Base-by-base conservation (phyloP, 305 asterid species). In the Vinca major region DNA sequence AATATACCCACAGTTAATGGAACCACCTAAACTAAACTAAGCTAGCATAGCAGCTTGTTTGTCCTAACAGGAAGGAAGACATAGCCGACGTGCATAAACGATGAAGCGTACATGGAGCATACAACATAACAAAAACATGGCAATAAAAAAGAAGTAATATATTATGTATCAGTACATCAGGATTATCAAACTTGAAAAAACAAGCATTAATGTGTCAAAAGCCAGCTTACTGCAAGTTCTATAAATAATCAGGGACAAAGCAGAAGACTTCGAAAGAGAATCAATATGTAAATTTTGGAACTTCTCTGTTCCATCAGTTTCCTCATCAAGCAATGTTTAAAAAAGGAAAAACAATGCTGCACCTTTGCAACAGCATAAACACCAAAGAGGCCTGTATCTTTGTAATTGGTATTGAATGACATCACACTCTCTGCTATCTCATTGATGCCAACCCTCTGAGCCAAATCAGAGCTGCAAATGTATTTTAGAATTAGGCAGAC, bases 311-410 rank as follows among this genome's bases (percentile, higher is more conserved):
- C n/a, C 52, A 49, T 14, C 7, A 3, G 2, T 12, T 43, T 41
- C 26, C 40, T 56, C 47, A 14, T 48, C 11, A 3, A 54, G 36
- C 17, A 20, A 50, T 33, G 20, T 45, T 26, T 26, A 26, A 26
- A 26, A 26, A 1, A 54, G 55, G 26, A 50, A 26, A 1, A 26
- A 1, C 11, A 39, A 20, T 51, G 21, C 17, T 69, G 49, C 68
- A 92, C 99, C 97, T 91, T 89, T 57, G 99, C 96, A 78, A 88
- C 84, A 71, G 99, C 97, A 79, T 91, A 89, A 63, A 93, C 92
- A 74, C 99, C 99, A 80, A 93, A 93, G 49, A 93, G 76, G 20
- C 99, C 99, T 41, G 99, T 89, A 84, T 93, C 99, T 66, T 86
- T 93, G 80, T 93, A 93, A 81, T 87, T 93, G 74, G 92, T 90